A percentile compares a stretch with the other conserved stretches of the same genome.
Evolutionary conservation across 2,329 filamentous ascomycete species (phyloP).

Genomic region (Pseudogymnoascus verrucosus): DNA sequence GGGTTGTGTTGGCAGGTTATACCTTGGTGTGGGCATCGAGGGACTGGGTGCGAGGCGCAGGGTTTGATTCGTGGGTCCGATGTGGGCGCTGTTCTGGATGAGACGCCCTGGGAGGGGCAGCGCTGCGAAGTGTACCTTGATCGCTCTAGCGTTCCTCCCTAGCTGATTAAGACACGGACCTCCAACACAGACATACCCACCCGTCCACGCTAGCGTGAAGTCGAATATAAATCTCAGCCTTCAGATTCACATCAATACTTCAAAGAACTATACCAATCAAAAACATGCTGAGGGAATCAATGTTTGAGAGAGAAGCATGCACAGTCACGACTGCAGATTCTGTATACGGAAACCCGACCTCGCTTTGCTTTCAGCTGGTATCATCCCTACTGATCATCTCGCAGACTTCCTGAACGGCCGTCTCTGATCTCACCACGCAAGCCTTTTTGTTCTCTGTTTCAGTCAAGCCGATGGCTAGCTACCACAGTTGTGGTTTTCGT

Average conservation of each 20-base stretch:
- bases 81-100: neutral
- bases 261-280: neutral
- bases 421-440: neutral
- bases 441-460: neutral
- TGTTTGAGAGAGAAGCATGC: neutral
- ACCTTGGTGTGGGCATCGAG: neutral
- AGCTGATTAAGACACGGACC: too few species aligned
- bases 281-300: neutral
- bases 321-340: neutral
- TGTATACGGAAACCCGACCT: neutral
- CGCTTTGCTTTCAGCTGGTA: neutral
- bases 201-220: neutral
- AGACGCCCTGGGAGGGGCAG: neutral
- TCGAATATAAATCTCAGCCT: neutral
- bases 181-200: too few species aligned
- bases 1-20: neutral
- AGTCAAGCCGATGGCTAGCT: neutral
- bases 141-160: neutral
- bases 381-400: neutral
- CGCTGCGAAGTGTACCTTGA: neutral
- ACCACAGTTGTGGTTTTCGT: neutral
- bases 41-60: neutral
- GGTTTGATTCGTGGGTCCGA: neutral
- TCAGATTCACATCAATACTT: neutral
- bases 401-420: neutral